Evolutionary conservation across 2,329 filamentous ascomycete genomes (phyloP), one percentile per base, ranked within the genome.

Genomic region (Pseudogymnoascus sp.): DNA sequence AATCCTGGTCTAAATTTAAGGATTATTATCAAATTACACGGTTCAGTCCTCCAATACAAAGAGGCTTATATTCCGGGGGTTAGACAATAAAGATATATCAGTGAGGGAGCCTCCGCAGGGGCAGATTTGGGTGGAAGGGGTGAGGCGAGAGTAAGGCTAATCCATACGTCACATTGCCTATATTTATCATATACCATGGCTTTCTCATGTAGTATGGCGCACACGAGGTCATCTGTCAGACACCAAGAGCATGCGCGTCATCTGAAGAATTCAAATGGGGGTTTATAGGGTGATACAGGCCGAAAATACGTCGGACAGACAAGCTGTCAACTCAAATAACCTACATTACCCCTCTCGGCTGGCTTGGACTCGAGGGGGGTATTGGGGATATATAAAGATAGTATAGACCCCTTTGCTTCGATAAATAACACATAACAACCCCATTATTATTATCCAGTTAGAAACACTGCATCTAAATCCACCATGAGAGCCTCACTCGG

Each of bases 321-420:
- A 57, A 57, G 28, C 28, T 19, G 28, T 57, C 50, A 57, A 57
- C 50, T 57, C 50, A 57, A 57, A 57, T 57, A 57, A 33, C 28
- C 28, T 35, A 33, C 10, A 2, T 33, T 57, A 21, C 28, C 50
- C 50, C 50, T 57, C 50, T 35, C 11, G n/a, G 10, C 15, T 28
- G 15, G n/a, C 26, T 21, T 1, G n/a, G 1, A 19, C 28, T 57
- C 10, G 17, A 33, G 50, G 6, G 1, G 4, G 6, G 5, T 1
- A 33, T 7, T 21, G n/a, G 17, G 17, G 11, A 11, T 57, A 57
- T 57, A 57, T 57, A 57, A 57, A 57, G 10, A 33, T 21, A 57
- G 3, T 5, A 33, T n/a, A n/a, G n/a, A 21, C 3, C 50, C 42
- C n/a, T 17, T 57, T 57, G 28, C 28, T 8, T 33, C 17, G 2